phyloP scores from a whole-genome alignment of 2,329 filamentous ascomycete species.

The Aureobasidium sp. region DNA sequence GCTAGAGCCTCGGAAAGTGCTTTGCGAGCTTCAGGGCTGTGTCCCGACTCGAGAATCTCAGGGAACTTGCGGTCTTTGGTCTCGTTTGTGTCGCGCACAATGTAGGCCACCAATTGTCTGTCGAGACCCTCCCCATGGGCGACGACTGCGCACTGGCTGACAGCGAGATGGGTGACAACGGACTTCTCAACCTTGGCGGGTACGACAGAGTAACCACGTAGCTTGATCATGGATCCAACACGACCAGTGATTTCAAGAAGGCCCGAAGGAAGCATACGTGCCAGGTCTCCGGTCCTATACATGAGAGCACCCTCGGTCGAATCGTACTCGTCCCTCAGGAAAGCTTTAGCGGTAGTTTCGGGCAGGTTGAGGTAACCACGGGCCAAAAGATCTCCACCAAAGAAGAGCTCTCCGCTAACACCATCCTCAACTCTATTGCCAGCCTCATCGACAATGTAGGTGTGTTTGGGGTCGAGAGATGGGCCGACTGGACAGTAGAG shows the following conservation, averaged over 20 bases:
- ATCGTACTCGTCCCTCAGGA: conserved; percentile 60
- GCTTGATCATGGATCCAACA: conserved; percentile 73
- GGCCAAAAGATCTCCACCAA: conserved; percentile 67
- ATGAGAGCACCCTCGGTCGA: conserved; percentile 55
- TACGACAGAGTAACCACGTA: conserved; percentile 70
- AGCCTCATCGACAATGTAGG: conserved; percentile 65
- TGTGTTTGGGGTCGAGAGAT: conserved; percentile 59
- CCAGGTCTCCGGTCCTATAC: conserved; percentile 69
- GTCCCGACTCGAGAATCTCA: conserved; percentile 62
- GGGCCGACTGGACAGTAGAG: conserved; percentile 68
- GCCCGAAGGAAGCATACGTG: conserved; percentile 59
- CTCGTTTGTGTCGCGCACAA: conserved; percentile 60
- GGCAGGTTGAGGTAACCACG: conserved; percentile 74
- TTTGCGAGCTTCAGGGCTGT: conserved; percentile 62
- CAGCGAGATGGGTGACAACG: conserved; percentile 62
- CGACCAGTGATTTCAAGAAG: conserved; percentile 69
- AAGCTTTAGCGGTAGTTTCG: conserved; percentile 67
- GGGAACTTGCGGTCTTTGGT: conserved; percentile 53
- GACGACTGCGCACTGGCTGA: conserved; percentile 63
- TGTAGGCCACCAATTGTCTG: conserved; percentile 67
- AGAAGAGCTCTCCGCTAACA: conserved; percentile 63
- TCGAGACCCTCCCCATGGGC: conserved; percentile 71
- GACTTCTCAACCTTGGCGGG: conserved; percentile 69
- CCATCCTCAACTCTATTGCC: conserved; percentile 58
- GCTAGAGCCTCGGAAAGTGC: conserved; percentile 61